A percentile compares a stretch with the other conserved stretches of the same genome.
Evolutionary conservation across 345 rosid species (phyloP).

Genomic region (Arabis hirsuta): DNA sequence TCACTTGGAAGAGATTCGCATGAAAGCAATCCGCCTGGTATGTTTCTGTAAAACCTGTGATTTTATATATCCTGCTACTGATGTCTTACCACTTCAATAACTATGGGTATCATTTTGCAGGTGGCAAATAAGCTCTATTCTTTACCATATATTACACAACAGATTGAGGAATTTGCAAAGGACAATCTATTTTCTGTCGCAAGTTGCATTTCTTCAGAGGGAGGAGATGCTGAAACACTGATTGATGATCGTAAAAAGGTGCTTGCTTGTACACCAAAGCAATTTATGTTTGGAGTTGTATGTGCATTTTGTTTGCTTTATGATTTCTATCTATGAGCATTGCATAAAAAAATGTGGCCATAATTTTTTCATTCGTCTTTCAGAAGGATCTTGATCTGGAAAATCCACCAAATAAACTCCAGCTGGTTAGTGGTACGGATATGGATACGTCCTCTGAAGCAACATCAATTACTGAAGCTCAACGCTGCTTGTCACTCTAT

Average conservation of each 20-base stretch:
- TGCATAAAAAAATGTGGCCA: conserved; percentile 23
- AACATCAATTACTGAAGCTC: conserved; percentile 68
- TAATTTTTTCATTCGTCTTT: conserved; percentile 4
- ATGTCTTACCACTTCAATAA: conserved; percentile 18
- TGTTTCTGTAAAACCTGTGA: conserved; percentile 32
- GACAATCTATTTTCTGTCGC: conserved; percentile 65
- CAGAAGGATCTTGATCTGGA: conserved; percentile 60
- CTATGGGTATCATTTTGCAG: conserved; percentile 49
- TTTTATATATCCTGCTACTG: background rate
- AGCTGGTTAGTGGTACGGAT: conserved; percentile 42
- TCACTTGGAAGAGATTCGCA: conserved; percentile 90
- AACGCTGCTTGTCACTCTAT: conserved; percentile 87
- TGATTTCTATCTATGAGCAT: conserved; percentile 2
- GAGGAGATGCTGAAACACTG: conserved; percentile 53
- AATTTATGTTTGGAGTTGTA: conserved; percentile 2
- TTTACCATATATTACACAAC: conserved; percentile 66
- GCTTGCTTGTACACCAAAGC: conserved; percentile 25
- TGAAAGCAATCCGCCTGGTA: conserved; percentile 99
- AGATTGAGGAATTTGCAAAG: conserved; percentile 87
- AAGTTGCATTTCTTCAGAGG: conserved; percentile 49
- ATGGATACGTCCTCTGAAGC: conserved; percentile 56
- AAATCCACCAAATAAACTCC: conserved; percentile 52
- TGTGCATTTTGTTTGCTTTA: conserved; percentile 20
- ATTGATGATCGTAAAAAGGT: conserved; percentile 62
- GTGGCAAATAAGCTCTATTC: conserved; percentile 97